phyloP scores from a whole-genome alignment of 2,329 filamentous ascomycete species.

The Cercospora nicotianae region DNA sequence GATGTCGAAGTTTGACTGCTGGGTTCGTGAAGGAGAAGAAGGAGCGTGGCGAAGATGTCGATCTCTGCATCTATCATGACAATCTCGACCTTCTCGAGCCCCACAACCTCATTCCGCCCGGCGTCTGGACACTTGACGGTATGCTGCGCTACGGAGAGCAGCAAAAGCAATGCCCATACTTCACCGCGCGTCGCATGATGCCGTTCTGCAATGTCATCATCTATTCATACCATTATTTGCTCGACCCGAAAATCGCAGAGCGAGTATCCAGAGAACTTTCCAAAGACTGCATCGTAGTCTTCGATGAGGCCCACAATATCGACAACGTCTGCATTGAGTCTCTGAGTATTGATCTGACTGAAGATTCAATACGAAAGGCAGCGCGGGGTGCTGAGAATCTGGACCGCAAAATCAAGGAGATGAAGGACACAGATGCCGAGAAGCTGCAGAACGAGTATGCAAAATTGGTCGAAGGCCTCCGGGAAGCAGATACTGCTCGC shows the following conservation, averaged over 20 bases:
- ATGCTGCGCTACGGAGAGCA: slow-evolving; percentile 88
- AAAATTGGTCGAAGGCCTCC: slow-evolving; percentile 88
- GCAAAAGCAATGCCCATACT: slow-evolving; percentile 96
- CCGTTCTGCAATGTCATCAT: slow-evolving; percentile 99
- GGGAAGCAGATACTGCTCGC: slow-evolving; percentile 82
- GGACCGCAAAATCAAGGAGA: slow-evolving; percentile 85
- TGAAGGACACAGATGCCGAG: slow-evolving; percentile 92
- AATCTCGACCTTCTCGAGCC: slow-evolving; percentile 94
- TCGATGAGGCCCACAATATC: slow-evolving; percentile 98
- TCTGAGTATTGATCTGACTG: slow-evolving; percentile 91
- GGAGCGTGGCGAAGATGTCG: slow-evolving; percentile 88
- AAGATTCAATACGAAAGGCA: slow-evolving; percentile 89
- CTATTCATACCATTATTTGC: slow-evolving; percentile 97
- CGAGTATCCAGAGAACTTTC: slow-evolving; percentile 92
- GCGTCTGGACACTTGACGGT: slow-evolving; percentile 92
- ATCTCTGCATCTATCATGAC: slow-evolving; percentile 96
- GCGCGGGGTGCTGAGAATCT: slow-evolving; percentile 87
- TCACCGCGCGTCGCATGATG: slow-evolving; percentile 97
- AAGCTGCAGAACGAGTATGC: slow-evolving; percentile 94
- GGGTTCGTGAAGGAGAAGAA: slow-evolving; percentile 98
- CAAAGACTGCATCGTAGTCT: slow-evolving; percentile 97
- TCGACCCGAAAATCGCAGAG: slow-evolving; percentile 97
- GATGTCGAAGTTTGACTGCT: slow-evolving; percentile 90
- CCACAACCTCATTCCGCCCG: slow-evolving; percentile 89
- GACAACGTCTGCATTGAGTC: slow-evolving; percentile 99